Evolutionary conservation across 768 basidiomycete genomes (phyloP), one percentile per base, ranked within the genome.

Genomic region (Rhodotorula taiwanensis): DNA sequence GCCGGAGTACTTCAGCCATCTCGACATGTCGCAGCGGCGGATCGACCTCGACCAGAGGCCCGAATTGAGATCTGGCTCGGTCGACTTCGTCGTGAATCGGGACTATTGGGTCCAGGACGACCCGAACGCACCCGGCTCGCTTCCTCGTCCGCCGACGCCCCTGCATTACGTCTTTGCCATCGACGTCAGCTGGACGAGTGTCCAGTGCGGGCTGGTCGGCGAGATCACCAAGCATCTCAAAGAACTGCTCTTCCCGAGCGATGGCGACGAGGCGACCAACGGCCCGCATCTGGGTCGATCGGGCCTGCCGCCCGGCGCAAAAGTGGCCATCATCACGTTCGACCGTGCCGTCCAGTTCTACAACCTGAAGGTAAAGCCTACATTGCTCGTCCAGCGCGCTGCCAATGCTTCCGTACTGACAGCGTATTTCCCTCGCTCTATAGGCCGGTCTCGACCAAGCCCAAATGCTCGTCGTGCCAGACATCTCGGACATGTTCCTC

Each of bases 401-500:
- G 36, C 23, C 25, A 16, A 15, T 15, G 20, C 43, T 27, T 45
- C 1, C 47, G 28, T 39, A 31, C 48, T 30, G 41, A 2, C 36
- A 9, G 34, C 20, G 36, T 23, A 23, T 15, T n/a, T 23, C 36
- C 23, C 16, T 14, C 9, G n/a, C n/a, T 14, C 16, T 39, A 31
- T 61, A 81, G 79, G 76, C 79, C 71, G 78, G 81, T 73, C 74
- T 77, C 31, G 76, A 76, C 41, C 77, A 79, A 70, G 80, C 83
- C 3, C 80, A 80, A 41, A 86, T 93, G 80, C 79, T 93, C 48
- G 82, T 98, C 48, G 82, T 97, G 14, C 78, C 88, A 2, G 95
- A 98, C 73, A 76, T 98, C 42, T 86, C 90, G n/a, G 95, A 99
- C 58, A 84, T 91, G 25, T 98, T 93, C 76, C 76, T 88, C 3